Evolutionary conservation across 1,284 basidiomycete species (phyloP).

Genomic region (Malassezia japonica): DNA sequence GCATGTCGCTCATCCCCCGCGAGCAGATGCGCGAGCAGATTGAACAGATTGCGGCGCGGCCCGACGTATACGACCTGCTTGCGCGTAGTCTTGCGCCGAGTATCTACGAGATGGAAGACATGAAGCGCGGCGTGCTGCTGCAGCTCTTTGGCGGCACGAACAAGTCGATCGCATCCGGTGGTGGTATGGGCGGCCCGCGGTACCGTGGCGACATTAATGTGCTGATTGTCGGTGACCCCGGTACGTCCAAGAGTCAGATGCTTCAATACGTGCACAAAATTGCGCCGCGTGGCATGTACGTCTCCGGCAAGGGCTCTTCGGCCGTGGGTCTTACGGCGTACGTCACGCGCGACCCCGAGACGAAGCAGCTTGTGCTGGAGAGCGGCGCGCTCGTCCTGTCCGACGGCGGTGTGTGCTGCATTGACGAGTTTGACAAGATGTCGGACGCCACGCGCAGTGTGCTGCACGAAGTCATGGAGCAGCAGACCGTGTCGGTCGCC

Average conservation of each 20-base stretch:
- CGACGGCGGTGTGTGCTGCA: conserved; percentile 96
- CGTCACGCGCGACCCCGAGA: conserved; percentile 92
- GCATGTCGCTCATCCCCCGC: conserved; percentile 14
- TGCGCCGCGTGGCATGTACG: conserved; percentile 77
- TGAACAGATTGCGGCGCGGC: conserved; percentile 61
- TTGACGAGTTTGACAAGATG: conserved; percentile 99
- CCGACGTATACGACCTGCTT: conserved; percentile 79
- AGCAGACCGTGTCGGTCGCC: conserved; percentile 99
- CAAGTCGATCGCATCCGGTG: conserved; percentile 82
- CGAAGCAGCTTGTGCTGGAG: conserved; percentile 92
- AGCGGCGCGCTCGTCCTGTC: conserved; percentile 92
- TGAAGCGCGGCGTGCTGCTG: conserved; percentile 92
- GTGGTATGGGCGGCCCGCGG: conserved; percentile 85
- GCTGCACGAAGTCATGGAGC: conserved; percentile 99
- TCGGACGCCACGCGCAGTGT: conserved; percentile 90
- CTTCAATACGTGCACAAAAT: conserved; percentile 89
- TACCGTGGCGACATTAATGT: conserved; percentile 98
- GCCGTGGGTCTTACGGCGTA: conserved; percentile 97
- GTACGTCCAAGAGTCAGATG: conserved; percentile 94
- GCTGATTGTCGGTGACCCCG: conserved; percentile 90
- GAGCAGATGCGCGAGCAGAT: conserved; percentile 57
- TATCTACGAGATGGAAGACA: conserved; percentile 97
- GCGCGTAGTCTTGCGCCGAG: conserved; percentile 79
- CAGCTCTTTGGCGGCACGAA: conserved; percentile 97
- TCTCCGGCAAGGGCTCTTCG: conserved; percentile 88